Evolutionary conservation across 768 basidiomycete genomes (phyloP), one percentile per base, ranked within the genome.

Genomic region (Phaeolepiota aurea): DNA sequence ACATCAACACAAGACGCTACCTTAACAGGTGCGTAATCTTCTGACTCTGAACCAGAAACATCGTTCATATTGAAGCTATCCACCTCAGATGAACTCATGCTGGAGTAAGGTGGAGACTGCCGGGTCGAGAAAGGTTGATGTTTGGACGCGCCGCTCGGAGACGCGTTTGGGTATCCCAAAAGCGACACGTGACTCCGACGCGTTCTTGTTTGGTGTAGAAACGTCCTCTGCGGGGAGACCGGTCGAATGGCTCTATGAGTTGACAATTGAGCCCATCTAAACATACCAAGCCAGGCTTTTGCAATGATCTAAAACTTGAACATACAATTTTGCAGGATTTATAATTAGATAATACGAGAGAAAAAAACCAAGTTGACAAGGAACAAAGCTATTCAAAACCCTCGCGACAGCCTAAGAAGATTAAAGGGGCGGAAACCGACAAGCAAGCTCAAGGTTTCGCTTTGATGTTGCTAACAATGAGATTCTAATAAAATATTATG

Each of bases 401-500:
- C n/a, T n/a, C n/a, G n/a, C n/a, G n/a, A n/a, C n/a, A n/a, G n/a
- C n/a, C n/a, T n/a, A n/a, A n/a, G n/a, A n/a, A n/a, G n/a, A n/a
- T n/a, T n/a, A n/a, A n/a, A n/a, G n/a, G n/a, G n/a, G n/a, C n/a
- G n/a, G n/a, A n/a, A n/a, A n/a, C n/a, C n/a, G n/a, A n/a, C n/a
- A n/a, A n/a, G n/a, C n/a, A 28, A 28, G 9, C 33, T 16, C 15
- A 74, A 2, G 79, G 78, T 48, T 71, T 75, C 47, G 67, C 55
- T 53, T 82, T 82, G 56, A 82, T 69, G 49, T 78, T 82, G 63
- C 66, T 77, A 49, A 86, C 82, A 47, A 89, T 88, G 42, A 89
- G 65, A 44, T 73, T 81, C 86, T 82, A 57, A 31, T 13, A 38
- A n/a, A n/a, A n/a, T n/a, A n/a, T n/a, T n/a, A n/a, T n/a, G n/a